phyloP scores from a whole-genome alignment of 768 basidiomycete species.

The Agrocybe pediades region DNA sequence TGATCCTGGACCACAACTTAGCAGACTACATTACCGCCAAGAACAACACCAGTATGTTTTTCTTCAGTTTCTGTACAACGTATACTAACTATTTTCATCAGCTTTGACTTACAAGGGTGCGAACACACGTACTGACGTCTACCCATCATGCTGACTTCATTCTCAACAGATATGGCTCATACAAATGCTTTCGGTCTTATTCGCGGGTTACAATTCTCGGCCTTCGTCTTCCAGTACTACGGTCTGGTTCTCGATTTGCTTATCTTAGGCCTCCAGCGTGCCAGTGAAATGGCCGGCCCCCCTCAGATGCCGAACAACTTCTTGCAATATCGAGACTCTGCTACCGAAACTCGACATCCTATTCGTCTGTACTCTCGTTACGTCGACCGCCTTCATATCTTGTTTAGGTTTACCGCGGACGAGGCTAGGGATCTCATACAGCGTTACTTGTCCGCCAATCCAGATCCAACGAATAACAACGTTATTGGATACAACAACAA shows the following conservation, averaged over 20 bases:
- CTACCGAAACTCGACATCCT: slow-evolving; percentile 96
- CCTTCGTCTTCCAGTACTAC: slow-evolving; percentile 99
- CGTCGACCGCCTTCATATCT: slow-evolving; percentile 91
- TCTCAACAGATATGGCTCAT: slow-evolving; percentile 80
- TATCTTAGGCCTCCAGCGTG: slow-evolving; percentile 95
- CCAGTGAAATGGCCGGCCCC: slow-evolving; percentile 98
- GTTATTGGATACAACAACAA: slow-evolving; percentile 99
- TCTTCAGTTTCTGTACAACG: background rate
- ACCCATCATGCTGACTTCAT: background rate
- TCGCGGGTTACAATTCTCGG: slow-evolving; percentile 96
- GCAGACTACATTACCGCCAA: slow-evolving; percentile 99
- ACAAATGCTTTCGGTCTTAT: slow-evolving; percentile 97
- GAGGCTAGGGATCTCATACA: slow-evolving; percentile 98
- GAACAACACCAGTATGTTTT: slow-evolving; percentile 79
- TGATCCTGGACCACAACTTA: slow-evolving; percentile 97
- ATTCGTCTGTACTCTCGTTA: slow-evolving; percentile 97
- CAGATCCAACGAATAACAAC: slow-evolving; percentile 98
- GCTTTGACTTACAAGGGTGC: slow-evolving; percentile 86
- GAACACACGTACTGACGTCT: background rate
- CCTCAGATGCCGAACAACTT: slow-evolving; percentile 98
- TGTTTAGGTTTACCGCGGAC: slow-evolving; percentile 97
- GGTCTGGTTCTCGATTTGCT: slow-evolving; percentile 94
- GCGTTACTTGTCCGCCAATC: slow-evolving; percentile 94
- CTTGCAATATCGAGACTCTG: slow-evolving; percentile 93
- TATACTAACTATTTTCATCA: slow-evolving; percentile 7